phyloP scores from a whole-genome alignment of 2,329 filamentous ascomycete species.

The Aspergillus hiratsukae region DNA sequence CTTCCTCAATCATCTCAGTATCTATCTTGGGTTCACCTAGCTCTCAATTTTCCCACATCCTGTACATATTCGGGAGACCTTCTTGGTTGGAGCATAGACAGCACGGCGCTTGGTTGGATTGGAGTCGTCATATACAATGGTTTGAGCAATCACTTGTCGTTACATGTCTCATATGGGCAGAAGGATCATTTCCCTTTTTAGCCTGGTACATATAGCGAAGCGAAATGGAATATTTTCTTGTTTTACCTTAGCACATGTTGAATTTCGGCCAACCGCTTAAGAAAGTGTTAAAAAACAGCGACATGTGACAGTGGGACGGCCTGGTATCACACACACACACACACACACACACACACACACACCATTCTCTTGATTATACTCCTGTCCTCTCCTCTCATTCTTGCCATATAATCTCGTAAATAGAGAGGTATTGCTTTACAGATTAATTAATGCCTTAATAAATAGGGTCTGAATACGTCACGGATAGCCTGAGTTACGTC shows the following conservation, averaged over 20 bases:
- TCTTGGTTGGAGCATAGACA: neutral
- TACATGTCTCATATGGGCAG: neutral
- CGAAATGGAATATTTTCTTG: neutral
- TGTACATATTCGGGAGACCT: conserved; percentile 1
- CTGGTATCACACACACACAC: too few relatives aligned
- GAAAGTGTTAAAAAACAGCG: neutral
- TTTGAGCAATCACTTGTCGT: neutral
- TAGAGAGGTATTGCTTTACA: neutral
- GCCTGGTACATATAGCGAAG: neutral
- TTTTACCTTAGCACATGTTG: neutral
- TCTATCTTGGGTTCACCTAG: neutral
- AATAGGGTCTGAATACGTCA: neutral
- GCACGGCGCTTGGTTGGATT: neutral
- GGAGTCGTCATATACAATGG: neutral
- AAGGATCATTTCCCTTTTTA: neutral
- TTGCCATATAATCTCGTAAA: neutral
- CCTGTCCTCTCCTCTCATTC: neutral
- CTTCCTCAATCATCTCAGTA: neutral
- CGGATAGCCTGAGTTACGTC: too few relatives aligned
- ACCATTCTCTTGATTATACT: too few relatives aligned
- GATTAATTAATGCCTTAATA: neutral
- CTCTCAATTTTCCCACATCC: neutral
- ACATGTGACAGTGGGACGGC: neutral
- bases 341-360: too few relatives aligned
- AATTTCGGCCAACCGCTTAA: neutral